Evolutionary conservation across 306 rosid genomes (phyloP), one percentile per base, ranked within the genome.

Genomic region (Cicer cuneatum): DNA sequence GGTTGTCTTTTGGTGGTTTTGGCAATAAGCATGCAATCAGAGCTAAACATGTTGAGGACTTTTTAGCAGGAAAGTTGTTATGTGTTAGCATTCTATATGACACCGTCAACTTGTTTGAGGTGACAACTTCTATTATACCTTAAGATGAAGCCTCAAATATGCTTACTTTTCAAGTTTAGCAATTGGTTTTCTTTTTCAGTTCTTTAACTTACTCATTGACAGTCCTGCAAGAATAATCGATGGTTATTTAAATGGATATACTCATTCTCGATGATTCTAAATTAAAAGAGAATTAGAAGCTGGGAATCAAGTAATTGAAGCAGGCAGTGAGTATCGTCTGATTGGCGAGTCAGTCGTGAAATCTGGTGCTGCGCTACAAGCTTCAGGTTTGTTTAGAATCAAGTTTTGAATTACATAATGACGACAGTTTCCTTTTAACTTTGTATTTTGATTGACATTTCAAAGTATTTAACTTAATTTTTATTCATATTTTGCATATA

Each of bases 121-220:
- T 29, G 35, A 29, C 59, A 69, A 84, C 82, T 6, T 59, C 72
- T 61, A 71, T 90, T 40, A 80, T 82, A 67, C 88, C 97, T 33
- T 81, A 88, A 70, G 80, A 85, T 73, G 89, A 88, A 38, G 83
- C 81, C 47, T 10, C 83, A 2, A 73, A 72, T 71, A 86, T 1
- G 87, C 93, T 57, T 94, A 91, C 73, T 76, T 83, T 54, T 74
- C 86, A 62, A 94, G 98, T 79, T 88, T 94, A 76, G 97, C 93
- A n/a, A 77, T 80, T n/a, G 92, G 90, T 39, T 94, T 83, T 86
- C 82, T 90, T 78, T 88, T 91, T 58, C 70, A 90, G 84, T 94
- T 94, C 78, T 81, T 94, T 68, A 63, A 84, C 60, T 78, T 96
- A 57, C 81, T 86, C 0, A 43, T 90, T 75, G 84, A 81, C 43